These are phyloP conservation scores for Suhomyces sp. DNA, from an alignment of 805 yeast species.

Conservation along the genomic window DNA sequence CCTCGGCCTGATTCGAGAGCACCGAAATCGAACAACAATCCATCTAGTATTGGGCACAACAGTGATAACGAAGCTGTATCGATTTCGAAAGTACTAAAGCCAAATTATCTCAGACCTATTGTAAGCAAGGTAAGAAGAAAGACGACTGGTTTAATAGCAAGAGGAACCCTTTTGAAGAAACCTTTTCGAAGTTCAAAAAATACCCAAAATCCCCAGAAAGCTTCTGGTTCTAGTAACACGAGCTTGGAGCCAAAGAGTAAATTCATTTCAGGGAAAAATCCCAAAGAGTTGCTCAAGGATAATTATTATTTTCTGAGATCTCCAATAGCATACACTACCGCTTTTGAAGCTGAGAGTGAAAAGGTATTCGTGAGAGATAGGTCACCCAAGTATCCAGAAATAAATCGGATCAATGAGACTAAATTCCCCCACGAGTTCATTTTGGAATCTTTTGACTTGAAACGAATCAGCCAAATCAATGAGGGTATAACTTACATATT, in stretches of 20 bases:
- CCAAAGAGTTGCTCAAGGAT: constrained; percentile 5
- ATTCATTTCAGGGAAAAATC: background rate
- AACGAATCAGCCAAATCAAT: constrained; percentile 12
- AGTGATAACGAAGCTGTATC: background rate
- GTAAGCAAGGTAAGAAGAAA: background rate
- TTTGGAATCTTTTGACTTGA: constrained; percentile 14
- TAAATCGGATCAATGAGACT: background rate
- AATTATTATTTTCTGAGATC: constrained; percentile 16
- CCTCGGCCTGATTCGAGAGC: background rate
- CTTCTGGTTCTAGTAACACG: background rate
- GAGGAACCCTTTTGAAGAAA: background rate
- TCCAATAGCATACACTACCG: constrained; percentile 29
- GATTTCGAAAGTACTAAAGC: background rate
- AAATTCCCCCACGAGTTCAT: constrained; percentile 13
- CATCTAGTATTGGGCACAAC: background rate
- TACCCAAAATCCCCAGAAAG: background rate
- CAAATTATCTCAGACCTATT: background rate
- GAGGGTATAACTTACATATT: constrained; percentile 15
- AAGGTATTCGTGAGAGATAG: constrained; percentile 12
- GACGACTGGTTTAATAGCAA: background rate
- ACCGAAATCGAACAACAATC: background rate
- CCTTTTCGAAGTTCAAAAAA: background rate
- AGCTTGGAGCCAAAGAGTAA: background rate
- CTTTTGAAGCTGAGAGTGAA: constrained; percentile 34
- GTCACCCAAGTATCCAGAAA: background rate